Evolutionary conservation across 306 rosid species (phyloP).

Genomic region (Alnus glutinosa): DNA sequence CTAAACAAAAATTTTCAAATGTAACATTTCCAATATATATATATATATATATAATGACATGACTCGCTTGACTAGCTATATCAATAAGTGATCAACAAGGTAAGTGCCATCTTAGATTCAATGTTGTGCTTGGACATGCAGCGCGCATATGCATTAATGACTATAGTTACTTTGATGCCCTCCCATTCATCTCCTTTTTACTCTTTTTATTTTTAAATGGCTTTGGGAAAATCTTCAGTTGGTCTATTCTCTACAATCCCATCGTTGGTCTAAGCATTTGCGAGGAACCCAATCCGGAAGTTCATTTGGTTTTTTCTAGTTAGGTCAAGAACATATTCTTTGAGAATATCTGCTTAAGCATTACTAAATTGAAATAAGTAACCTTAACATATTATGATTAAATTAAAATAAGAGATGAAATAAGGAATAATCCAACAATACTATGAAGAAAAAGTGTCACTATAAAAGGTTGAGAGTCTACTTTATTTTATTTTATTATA

Average conservation of each 20-base stretch:
- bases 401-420: neutral
- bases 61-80: no score
- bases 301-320: constrained; percentile 13
- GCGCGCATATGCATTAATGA: no score
- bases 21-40: no score
- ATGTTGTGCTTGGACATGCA: no score
- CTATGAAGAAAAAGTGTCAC: constrained; percentile 1
- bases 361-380: neutral
- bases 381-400: neutral
- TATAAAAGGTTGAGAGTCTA: neutral
- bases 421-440: neutral
- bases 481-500: no score
- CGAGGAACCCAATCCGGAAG: constrained; percentile 8
- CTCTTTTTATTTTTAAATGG: neutral
- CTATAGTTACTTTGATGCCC: no score
- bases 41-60: no score
- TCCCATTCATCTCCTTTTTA: no score
- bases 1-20: no score
- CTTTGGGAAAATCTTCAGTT: neutral
- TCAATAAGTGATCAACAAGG: no score
- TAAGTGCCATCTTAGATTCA: no score
- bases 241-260: neutral
- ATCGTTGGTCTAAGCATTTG: constrained; percentile 12
- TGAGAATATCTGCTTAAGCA: neutral
- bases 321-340: constrained; percentile 17